phyloP scores from a whole-genome alignment of 2,329 filamentous ascomycete species.

The Pseudogymnoascus sp. region DNA sequence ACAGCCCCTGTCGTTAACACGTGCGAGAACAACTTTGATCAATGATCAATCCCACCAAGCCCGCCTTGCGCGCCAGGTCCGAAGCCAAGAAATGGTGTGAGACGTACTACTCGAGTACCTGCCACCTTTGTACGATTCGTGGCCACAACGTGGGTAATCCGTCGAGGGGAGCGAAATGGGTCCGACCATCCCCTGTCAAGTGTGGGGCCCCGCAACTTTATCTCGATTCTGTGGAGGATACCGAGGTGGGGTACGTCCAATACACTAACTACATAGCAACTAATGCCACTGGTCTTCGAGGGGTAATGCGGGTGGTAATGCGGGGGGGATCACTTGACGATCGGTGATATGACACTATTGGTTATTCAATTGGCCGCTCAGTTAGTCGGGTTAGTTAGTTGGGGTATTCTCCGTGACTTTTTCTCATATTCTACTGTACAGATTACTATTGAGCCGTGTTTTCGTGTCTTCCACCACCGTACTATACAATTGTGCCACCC shows the following conservation, averaged over 20 bases:
- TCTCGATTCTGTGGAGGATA: background rate
- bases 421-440: background rate
- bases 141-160: background rate
- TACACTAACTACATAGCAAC: background rate
- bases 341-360: background rate
- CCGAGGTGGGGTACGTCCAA: background rate
- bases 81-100: background rate
- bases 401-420: too few relatives aligned
- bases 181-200: background rate
- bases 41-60: background rate
- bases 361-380: background rate
- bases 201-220: constrained; percentile 7
- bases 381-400: background rate
- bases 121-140: background rate
- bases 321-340: background rate
- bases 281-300: background rate
- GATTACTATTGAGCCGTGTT: background rate
- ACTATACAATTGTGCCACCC: background rate
- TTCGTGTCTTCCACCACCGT: background rate
- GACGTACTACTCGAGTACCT: background rate
- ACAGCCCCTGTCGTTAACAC: background rate
- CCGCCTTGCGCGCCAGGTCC: background rate
- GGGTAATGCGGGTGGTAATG: background rate
- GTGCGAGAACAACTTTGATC: background rate
- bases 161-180: background rate